Base-by-base conservation (phyloP, 2,329 filamentous ascomycete genomes). In the Aspergillus aculeatus region DNA sequence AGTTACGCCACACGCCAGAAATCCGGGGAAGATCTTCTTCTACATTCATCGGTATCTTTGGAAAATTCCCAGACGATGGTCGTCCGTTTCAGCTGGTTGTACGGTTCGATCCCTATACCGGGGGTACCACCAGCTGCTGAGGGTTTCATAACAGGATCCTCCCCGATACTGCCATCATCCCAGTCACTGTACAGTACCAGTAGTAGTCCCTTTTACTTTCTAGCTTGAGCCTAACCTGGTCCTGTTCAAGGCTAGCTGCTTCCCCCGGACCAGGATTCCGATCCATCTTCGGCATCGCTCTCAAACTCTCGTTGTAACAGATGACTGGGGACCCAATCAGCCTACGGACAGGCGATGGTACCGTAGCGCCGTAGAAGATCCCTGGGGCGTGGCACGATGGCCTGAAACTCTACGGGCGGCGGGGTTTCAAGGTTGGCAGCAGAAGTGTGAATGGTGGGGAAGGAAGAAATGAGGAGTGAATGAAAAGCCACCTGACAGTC, bases 301-400 rank as follows among this genome's bases (percentile, higher is more conserved):
- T 16, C 32, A 35, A 35, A 35, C 12, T 14, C 41, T 48, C 41
- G 44, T 23, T 23, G n/a, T 24, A 24, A 31, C 44, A 55, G 24
- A 23, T 19, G 41, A 55, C 29, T 21, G 47, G 41, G 26, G 16
- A 16, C 4, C 53, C 53, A 55, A 55, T 55, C 53, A 55, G n/a
- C 41, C 24, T 2, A 31, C 19, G 24, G 38, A 44, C 12, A 16
- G 14, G 38, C 38, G 38, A 44, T 44, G 38, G 16, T 6, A 44
- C 38, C 16, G 38, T 44, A 44, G 38, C 6, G 38, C 38, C 2
- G 14, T 44, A 19, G 38, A 9, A 44, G 9, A 4, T 35, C 16
- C 32, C 32, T 5, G 32, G 32, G 32, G 32, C 32, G 32, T 35
- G 32, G 32, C 32, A 35, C 32, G 32, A 35, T 35, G 32, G 32